Conservation (phyloP, 305 asterid genomes). For the Plantago rigida region DNA sequence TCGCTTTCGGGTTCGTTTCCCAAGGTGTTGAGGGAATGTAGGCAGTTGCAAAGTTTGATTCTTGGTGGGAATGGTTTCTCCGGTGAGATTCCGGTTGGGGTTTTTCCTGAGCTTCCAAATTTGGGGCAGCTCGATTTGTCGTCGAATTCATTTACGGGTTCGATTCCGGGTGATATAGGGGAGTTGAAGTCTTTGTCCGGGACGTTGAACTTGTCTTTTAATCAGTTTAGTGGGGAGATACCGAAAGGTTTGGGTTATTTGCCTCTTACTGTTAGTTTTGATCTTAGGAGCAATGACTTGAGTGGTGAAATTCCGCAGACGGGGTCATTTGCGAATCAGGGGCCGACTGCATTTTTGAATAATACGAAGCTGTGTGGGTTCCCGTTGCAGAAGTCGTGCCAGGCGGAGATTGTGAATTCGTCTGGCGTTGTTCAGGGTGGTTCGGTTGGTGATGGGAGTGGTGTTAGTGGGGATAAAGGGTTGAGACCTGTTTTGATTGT, state of each 20-base stretch:
- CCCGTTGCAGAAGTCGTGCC: conserved; percentile 65
- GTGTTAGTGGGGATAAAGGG: conserved; percentile 38
- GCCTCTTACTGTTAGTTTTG: conserved; percentile 72
- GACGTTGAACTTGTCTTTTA: conserved; percentile 62
- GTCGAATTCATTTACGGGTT: conserved; percentile 46
- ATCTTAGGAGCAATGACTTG: conserved; percentile 62
- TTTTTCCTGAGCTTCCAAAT: conserved; percentile 73
- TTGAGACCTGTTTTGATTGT: conserved; percentile 62
- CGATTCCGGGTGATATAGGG: conserved; percentile 76
- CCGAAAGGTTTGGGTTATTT: conserved; percentile 72
- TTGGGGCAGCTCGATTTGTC: conserved; percentile 77
- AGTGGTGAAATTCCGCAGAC: conserved; percentile 84
- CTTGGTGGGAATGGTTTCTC: conserved; percentile 52
- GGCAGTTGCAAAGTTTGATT: conserved; percentile 64
- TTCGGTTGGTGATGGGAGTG: conserved; percentile 4
- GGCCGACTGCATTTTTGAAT: conserved; percentile 75
- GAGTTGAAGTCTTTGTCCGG: conserved; percentile 70
- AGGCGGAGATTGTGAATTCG: conserved; percentile 36
- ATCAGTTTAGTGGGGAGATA: conserved; percentile 55
- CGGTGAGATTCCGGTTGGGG: conserved; percentile 59
- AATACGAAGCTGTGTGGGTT: conserved; percentile 79
- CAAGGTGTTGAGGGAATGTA: conserved; percentile 54
- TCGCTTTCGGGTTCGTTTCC: conserved; percentile 62
- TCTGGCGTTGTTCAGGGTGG: conserved; percentile 31
- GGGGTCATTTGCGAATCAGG: conserved; percentile 78